Evolutionary conservation across 2,329 filamentous ascomycete species (phyloP).

Genomic region (Lojkania enalia): DNA sequence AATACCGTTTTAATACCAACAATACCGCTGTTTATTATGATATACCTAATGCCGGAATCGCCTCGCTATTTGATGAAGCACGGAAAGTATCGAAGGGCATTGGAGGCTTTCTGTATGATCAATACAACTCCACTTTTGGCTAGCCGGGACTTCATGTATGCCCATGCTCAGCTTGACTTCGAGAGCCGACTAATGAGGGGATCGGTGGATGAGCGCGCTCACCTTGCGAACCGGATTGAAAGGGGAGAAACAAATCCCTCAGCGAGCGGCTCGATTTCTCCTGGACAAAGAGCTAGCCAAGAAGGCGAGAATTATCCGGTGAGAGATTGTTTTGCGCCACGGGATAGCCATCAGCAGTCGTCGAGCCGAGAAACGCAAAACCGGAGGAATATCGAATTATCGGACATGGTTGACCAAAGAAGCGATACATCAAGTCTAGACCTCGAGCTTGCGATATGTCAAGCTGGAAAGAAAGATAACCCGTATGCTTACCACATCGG

Average conservation of each 20-base stretch:
- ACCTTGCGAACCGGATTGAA: conserved; percentile 16
- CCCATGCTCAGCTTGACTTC: conserved; percentile 27
- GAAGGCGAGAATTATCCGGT: background rate
- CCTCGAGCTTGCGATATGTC: conserved; percentile 8
- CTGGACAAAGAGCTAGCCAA: background rate
- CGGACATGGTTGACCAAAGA: background rate
- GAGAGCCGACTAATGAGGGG: conserved; percentile 22
- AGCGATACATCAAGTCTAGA: conserved; percentile 17
- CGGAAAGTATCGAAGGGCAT: conserved; percentile 21
- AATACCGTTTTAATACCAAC: conserved; percentile 26
- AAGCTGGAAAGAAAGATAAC: conserved; percentile 11
- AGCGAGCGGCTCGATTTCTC: background rate
- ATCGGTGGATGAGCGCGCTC: conserved; percentile 11
- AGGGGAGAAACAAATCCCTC: background rate
- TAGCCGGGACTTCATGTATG: conserved; percentile 28
- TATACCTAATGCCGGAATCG: conserved; percentile 26
- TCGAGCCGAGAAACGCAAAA: background rate
- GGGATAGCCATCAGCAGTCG: conserved; percentile 12
- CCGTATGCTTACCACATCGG: conserved; percentile 27
- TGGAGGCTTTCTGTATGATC: conserved; percentile 22
- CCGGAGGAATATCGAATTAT: conserved; percentile 9
- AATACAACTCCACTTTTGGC: conserved; percentile 23
- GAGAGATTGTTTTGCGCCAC: conserved; percentile 1
- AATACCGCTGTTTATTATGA: conserved; percentile 22
- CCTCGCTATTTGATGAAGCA: conserved; percentile 26